Conservation (phyloP, 768 basidiomycete genomes). For the Mycena olivaceomarginata region DNA sequence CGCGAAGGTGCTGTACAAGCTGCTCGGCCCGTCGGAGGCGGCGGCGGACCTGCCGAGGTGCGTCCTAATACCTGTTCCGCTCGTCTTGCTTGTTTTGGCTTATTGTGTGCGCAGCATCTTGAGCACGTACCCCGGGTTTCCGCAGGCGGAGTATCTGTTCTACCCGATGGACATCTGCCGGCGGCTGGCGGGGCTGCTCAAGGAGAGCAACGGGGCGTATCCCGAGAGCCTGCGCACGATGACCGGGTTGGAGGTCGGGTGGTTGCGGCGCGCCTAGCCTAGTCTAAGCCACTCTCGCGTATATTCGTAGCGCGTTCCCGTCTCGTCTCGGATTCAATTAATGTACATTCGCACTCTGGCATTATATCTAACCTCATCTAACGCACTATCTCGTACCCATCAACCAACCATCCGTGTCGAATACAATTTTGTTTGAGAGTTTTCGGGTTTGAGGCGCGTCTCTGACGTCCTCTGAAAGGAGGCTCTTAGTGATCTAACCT, state of each 20-base stretch:
- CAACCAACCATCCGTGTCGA: no score
- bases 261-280: slow-evolving; percentile 71
- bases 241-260: slow-evolving; percentile 90
- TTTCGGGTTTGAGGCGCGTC: slow-evolving; percentile 65
- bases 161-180: slow-evolving; percentile 90
- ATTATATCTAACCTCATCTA: not conserved
- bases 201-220: slow-evolving; percentile 86
- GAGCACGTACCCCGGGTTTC: slow-evolving; percentile 86
- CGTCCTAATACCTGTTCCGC: slow-evolving; percentile 42
- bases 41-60: slow-evolving; percentile 74
- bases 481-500: slow-evolving; percentile 80
- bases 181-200: slow-evolving; percentile 80
- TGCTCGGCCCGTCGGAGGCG: slow-evolving; percentile 77
- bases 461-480: slow-evolving; percentile 81
- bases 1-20: slow-evolving; percentile 92
- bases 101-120: no score
- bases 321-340: not conserved
- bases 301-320: no score
- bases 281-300: not conserved
- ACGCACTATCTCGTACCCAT: no score
- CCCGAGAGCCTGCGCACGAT: slow-evolving; percentile 85
- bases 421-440: no score
- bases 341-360: not conserved
- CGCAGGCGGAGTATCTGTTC: slow-evolving; percentile 90
- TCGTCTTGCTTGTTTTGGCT: no score